Base-by-base conservation (phyloP, 73 alveolate genomes). In the Paramecium primaurelia region DNA sequence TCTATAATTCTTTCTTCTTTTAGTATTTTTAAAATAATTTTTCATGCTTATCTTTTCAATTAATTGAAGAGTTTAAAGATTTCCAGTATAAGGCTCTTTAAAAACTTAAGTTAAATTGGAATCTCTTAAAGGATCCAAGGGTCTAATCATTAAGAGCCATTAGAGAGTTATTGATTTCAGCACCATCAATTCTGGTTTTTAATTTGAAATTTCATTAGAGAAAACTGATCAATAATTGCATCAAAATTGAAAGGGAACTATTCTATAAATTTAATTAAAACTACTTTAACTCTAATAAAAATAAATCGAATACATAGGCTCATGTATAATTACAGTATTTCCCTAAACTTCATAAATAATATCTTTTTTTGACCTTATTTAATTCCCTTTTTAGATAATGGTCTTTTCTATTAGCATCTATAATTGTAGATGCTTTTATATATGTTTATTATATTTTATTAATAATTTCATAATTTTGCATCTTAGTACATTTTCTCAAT, bases 121-220 rank as follows among this genome's bases (percentile, higher is more conserved):
- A 6, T 99, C 99, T 92, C 99, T 97, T 88, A 99, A 99, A 28
- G 99, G 99, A 85, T 99, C 99, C 45, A 99, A 96, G 49, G 99
- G 99, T 71, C 99, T 94, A 77, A 99, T 99, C 99, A 90, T 98
- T 97, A 44, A 99, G 95, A 16, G 99, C 99, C 49, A 98, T 94
- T 91, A 99, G 93, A 14, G 99, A 98, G 94, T 99, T 99, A 95
- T 99, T 99, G 92, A 99, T 99, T 92, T 99, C 99, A 25, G 99
- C 99, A 1, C 99, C 99, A 94, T 99, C 99, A 10, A 80, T 80
- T 22, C 91, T 80, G 3, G 99, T 98, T 96, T 98, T 93, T 92
- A 22, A 94, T 96, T 90, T 98, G 96, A 54, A 95, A 95, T 86
- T 98, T 98, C 98, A 96, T 99, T 99, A 71, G 93, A 38, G 96